Percentiles rank a stretch among this genome's conserved stretches.
These are phyloP conservation scores for Chalara sp. DNA, from an alignment of 2,329 filamentous ascomycete species.

Conservation along the genomic window DNA sequence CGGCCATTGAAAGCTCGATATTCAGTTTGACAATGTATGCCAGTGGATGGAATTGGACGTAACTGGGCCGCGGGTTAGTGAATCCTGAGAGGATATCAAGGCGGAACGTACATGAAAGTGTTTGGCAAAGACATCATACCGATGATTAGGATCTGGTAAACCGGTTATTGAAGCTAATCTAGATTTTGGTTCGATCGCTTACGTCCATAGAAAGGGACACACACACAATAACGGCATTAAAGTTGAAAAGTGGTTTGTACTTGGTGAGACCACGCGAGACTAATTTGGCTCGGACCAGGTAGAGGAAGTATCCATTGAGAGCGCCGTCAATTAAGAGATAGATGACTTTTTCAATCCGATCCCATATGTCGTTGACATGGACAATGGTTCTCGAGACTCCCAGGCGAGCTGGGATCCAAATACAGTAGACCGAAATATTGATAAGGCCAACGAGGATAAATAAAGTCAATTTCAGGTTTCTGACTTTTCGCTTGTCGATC, in stretches of 20 bases:
- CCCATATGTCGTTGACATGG: constrained; percentile 41
- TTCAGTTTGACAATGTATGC: too few species aligned
- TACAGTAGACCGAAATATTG: constrained; percentile 43
- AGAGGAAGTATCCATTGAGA: constrained; percentile 44
- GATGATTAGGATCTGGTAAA: too few species aligned
- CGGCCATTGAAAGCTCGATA: too few species aligned
- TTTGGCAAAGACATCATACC: too few species aligned
- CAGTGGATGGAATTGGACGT: too few species aligned
- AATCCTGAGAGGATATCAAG: too few species aligned
- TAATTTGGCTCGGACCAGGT: constrained; percentile 29
- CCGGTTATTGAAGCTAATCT: background rate
- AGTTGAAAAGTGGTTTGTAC: constrained; percentile 30
- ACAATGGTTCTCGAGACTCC: constrained; percentile 33
- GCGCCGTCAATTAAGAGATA: constrained; percentile 41
- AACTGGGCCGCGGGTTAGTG: too few species aligned
- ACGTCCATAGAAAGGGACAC: constrained; percentile 33
- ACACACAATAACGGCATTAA: constrained; percentile 32
- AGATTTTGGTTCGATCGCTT: background rate
- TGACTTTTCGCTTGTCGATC: constrained; percentile 1
- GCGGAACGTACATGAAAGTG: too few species aligned
- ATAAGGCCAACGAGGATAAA: constrained; percentile 29
- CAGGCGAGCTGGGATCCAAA: constrained; percentile 43
- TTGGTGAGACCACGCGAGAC: constrained; percentile 31
- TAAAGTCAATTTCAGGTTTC: constrained; percentile 19
- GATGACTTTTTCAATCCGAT: constrained; percentile 42